A percentile compares a stretch with the other conserved stretches of the same genome.
Conservation (phyloP, 2,329 filamentous ascomycete species). For the Talaromyces sp. region DNA sequence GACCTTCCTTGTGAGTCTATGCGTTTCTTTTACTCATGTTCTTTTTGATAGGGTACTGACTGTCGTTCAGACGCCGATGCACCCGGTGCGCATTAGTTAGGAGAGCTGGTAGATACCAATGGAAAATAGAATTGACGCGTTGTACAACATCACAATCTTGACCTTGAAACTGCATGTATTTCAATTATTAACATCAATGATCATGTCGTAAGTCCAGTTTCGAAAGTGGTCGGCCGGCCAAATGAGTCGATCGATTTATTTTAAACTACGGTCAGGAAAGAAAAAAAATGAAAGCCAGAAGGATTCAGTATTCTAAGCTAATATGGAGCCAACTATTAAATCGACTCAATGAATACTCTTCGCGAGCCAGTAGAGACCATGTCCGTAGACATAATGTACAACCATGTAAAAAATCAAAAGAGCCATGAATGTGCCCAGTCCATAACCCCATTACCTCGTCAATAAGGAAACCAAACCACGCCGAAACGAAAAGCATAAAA, state of each 20-base stretch:
- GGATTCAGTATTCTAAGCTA: constrained; percentile 17
- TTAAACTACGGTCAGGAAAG: not conserved
- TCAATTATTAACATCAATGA: not conserved
- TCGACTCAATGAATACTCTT: constrained; percentile 23
- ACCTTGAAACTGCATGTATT: not conserved
- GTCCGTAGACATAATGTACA: constrained; percentile 61
- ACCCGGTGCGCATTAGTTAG: constrained; percentile 25
- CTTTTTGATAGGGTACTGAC: not conserved
- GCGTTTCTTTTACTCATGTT: not conserved
- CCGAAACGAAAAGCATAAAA: constrained; percentile 64
- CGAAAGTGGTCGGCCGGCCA: not conserved
- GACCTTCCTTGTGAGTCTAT: constrained; percentile 66
- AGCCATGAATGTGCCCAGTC: constrained; percentile 57
- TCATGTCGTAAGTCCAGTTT: not conserved
- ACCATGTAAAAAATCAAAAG: constrained; percentile 54
- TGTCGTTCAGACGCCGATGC: constrained; percentile 41
- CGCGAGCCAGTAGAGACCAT: constrained; percentile 46
- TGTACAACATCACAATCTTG: not conserved
- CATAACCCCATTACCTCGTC: constrained; percentile 74
- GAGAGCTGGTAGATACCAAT: not conserved
- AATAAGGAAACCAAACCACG: constrained; percentile 65
- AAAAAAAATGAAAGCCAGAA: not conserved
- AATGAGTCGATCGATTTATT: not conserved
- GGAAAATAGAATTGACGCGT: constrained; percentile 4
- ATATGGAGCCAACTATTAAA: constrained; percentile 15